These are phyloP conservation scores for Cryptococcus sp. DNA, from an alignment of 1,284 basidiomycete species.

Conservation along the genomic window DNA sequence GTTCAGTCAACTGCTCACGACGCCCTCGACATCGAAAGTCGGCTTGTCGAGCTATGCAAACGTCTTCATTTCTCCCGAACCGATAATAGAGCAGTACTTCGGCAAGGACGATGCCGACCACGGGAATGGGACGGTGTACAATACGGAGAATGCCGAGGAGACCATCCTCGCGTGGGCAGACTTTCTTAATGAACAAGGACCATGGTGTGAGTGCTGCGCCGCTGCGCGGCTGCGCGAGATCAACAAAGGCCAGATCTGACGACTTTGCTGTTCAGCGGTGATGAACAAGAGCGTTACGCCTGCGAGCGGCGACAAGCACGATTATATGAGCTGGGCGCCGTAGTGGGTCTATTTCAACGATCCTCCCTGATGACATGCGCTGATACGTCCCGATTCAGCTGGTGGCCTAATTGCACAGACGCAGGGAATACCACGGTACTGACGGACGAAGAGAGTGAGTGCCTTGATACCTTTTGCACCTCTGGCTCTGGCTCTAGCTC, in stretches of 20 bases:
- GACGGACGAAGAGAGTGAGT: slow-evolving; percentile 20
- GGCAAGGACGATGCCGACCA: neutral
- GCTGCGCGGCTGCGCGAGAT: neutral
- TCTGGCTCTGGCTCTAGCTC: slow-evolving; percentile 5
- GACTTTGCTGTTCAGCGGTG: neutral
- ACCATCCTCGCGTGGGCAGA: neutral
- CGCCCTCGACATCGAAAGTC: neutral
- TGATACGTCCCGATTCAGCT: neutral
- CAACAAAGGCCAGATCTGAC: neutral
- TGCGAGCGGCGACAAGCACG: neutral
- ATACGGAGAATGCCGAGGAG: neutral
- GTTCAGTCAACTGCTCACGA: neutral
- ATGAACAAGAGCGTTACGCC: neutral
- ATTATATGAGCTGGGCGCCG: neutral
- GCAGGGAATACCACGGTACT: slow-evolving; percentile 28
- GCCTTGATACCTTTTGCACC: neutral
- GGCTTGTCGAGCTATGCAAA: neutral
- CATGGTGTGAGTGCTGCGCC: neutral
- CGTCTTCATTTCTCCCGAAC: neutral
- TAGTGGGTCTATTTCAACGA: neutral
- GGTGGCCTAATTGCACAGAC: slow-evolving; percentile 26
- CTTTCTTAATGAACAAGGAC: neutral
- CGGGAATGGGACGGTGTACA: neutral
- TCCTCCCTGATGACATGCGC: no score
- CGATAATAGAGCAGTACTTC: neutral